A percentile compares a stretch with the other conserved stretches of the same genome.
These are phyloP conservation scores for Citrus unshiu DNA, from an alignment of 345 rosid species.

Conservation along the genomic window DNA sequence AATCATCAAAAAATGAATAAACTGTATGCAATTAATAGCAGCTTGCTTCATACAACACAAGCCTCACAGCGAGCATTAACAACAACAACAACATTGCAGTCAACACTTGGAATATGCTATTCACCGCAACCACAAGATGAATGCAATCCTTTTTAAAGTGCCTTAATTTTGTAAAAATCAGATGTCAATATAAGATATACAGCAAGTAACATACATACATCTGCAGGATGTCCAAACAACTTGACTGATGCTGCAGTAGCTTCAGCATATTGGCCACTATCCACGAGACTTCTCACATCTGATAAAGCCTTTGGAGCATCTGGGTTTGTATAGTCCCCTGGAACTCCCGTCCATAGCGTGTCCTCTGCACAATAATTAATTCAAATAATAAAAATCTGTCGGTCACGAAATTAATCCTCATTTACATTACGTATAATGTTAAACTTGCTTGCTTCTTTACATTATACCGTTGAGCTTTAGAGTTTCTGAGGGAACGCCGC, in stretches of 20 bases:
- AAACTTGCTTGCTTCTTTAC: not conserved
- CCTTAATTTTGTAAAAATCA: too few relatives aligned
- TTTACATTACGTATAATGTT: not conserved
- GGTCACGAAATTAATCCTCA: not conserved
- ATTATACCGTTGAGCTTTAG: slow-evolving; percentile 69
- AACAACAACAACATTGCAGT: not conserved
- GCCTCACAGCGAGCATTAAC: not conserved
- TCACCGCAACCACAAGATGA: not conserved
- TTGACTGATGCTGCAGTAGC: slow-evolving; percentile 67
- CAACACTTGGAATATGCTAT: not conserved
- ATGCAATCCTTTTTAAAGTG: not conserved
- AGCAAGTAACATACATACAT: slow-evolving; percentile 54
- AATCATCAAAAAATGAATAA: not conserved
- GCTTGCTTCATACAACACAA: not conserved
- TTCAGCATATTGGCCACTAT: slow-evolving; percentile 50
- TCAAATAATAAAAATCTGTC: not conserved
- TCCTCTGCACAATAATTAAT: slow-evolving; percentile 49
- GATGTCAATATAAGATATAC: not conserved
- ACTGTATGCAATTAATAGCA: not conserved
- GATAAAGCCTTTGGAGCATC: slow-evolving; percentile 59
- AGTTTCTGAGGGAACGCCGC: slow-evolving; percentile 66
- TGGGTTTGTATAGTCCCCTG: slow-evolving; percentile 64
- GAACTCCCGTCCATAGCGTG: slow-evolving; percentile 84
- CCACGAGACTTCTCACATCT: slow-evolving; percentile 69
- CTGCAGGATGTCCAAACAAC: slow-evolving; percentile 60